phyloP scores from a whole-genome alignment of 2,329 filamentous ascomycete genomes.

The Talaromyces sp. region DNA sequence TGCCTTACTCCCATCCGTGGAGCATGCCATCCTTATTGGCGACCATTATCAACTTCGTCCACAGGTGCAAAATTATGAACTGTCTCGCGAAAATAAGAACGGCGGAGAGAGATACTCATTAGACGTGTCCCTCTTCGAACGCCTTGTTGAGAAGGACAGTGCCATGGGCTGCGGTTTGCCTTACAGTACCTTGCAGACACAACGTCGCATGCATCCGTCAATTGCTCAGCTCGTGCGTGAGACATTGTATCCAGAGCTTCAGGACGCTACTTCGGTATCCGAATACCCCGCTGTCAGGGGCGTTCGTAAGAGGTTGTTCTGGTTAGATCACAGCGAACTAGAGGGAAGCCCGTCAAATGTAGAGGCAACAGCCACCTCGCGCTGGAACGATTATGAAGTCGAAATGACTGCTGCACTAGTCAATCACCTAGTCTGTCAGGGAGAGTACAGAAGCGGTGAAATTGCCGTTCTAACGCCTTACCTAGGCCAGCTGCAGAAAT shows the following conservation, averaged over 20 bases:
- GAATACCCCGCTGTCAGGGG: constrained; percentile 43
- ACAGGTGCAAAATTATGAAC: constrained; percentile 35
- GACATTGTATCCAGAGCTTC: constrained; percentile 53
- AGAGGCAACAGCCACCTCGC: constrained; percentile 34
- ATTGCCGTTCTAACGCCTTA: constrained; percentile 67
- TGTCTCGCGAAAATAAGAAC: constrained; percentile 29
- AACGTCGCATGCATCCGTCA: constrained; percentile 61
- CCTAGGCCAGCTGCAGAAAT: constrained; percentile 47
- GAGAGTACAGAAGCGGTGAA: constrained; percentile 53
- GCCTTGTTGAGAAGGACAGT: constrained; percentile 36
- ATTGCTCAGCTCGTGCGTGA: constrained; percentile 56
- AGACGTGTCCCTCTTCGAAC: constrained; percentile 50
- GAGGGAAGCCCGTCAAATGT: constrained; percentile 33
- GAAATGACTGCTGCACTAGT: constrained; percentile 60
- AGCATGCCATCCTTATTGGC: constrained; percentile 42
- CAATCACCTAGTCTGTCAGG: constrained; percentile 61
- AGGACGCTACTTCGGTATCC: constrained; percentile 43
- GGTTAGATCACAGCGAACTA: constrained; percentile 45
- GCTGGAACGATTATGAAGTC: constrained; percentile 53
- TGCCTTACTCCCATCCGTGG: constrained; percentile 36
- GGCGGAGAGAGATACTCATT: constrained; percentile 39
- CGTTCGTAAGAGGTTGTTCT: constrained; percentile 47
- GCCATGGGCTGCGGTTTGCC: constrained; percentile 27
- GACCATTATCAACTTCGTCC: constrained; percentile 43
- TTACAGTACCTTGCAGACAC: constrained; percentile 48